Evolutionary conservation across 257 asterid genomes (phyloP).

Genomic region (Catharanthus roseus): DNA sequence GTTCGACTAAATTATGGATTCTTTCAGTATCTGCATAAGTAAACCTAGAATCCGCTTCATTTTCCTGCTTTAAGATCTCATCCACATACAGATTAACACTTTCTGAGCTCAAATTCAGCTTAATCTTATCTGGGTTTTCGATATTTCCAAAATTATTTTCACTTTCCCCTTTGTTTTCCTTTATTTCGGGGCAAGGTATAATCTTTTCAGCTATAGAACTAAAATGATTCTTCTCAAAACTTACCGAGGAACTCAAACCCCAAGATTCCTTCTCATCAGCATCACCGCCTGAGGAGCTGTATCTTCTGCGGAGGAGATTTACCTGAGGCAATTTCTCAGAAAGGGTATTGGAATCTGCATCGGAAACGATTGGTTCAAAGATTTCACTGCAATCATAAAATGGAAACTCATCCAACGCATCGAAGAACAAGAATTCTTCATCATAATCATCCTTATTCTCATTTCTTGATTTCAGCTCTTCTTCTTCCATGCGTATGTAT

Average conservation of each 20-base stretch:
- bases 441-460: neutral
- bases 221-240: slow-evolving; percentile 20
- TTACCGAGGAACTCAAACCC: slow-evolving; percentile 22
- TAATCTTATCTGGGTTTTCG: slow-evolving; percentile 9
- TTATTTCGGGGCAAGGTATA: slow-evolving; percentile 10
- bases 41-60: slow-evolving; percentile 17
- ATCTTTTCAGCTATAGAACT: slow-evolving; percentile 22
- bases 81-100: slow-evolving; percentile 6
- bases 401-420: slow-evolving; percentile 10
- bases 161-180: slow-evolving; percentile 14
- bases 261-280: slow-evolving; percentile 21
- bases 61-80: slow-evolving; percentile 16
- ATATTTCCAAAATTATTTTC: neutral
- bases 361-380: neutral
- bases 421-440: slow-evolving; percentile 5
- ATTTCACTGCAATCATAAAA: slow-evolving; percentile 9
- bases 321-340: neutral
- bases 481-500: neutral
- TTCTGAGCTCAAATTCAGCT: slow-evolving; percentile 22
- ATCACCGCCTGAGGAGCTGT: slow-evolving; percentile 15
- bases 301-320: slow-evolving; percentile 37
- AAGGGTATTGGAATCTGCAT: neutral
- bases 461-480: neutral
- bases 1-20: slow-evolving; percentile 14
- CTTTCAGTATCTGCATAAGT: neutral